Base-by-base conservation (phyloP, 345 rosid genomes). In the Eucalyptus pauciflora region DNA sequence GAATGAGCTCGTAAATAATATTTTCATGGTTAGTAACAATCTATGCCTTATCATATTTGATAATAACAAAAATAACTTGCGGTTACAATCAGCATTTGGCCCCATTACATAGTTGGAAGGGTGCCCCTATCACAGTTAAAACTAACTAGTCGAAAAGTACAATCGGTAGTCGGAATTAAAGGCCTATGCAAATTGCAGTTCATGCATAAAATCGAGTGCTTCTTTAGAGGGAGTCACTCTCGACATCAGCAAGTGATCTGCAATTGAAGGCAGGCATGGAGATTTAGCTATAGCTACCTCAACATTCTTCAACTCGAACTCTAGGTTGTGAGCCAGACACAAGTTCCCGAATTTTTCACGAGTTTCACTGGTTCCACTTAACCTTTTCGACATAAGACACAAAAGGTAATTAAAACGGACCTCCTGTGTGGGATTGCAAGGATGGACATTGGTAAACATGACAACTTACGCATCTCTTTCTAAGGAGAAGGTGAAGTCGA, bases 391-490 rank as follows among this genome's bases (percentile, higher is more conserved):
- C 88, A 69, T 81, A 86, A 27, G 85, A 22, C 45, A 15, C 62
- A 51, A 91, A 41, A 54, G 86, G 22, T 0, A 43, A 33, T 71
- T 71, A 17, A 5, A 71, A 71, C 0, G 0, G 81, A 37, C 80
- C 8, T 71, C 46, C 7, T 10, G 2, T 3, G 7, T 11, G 67
- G 31, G 18, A 71, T 71, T 71, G 13, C 6, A 37, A 37, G 43
- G n/a, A 45, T 50, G 48, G 7, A 29, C 4, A 79, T n/a, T 41
- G 25, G 80, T 52, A 29, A 14, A 90, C 58, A 91, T 67, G 46
- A 91, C 83, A 71, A 93, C 98, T 96, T 93, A 97, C 99, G 95
- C 89, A 91, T 97, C 98, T 90, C 92, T 97, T 86, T 96, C 98
- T 91, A 96, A 91, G 89, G 94, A 86, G 92, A 97, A 91, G 67